Evolutionary conservation across 2,329 filamentous ascomycete genomes (phyloP).

Genomic region (Talaromyces sp.): DNA sequence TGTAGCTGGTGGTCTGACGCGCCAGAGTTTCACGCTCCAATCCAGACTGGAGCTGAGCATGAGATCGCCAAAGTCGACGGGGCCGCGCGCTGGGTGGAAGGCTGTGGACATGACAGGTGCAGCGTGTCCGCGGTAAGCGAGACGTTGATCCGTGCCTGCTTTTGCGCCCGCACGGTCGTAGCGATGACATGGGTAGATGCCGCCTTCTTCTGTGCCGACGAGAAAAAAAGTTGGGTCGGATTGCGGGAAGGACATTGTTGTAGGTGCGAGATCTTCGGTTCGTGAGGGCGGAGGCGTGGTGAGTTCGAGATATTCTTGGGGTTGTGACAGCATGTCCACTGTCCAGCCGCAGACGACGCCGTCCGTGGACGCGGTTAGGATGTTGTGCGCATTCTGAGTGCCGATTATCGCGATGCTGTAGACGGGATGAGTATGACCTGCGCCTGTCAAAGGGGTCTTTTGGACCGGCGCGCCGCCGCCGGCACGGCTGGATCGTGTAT

Average conservation of each 20-base stretch:
- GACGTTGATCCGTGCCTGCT: conserved; percentile 84
- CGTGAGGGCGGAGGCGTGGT: conserved; percentile 80
- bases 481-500: conserved; percentile 81
- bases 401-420: conserved; percentile 95
- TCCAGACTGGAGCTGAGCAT: conserved; percentile 90
- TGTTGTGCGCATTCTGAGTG: conserved; percentile 98
- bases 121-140: conserved; percentile 84
- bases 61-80: conserved; percentile 89
- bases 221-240: conserved; percentile 97
- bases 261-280: conserved; percentile 91
- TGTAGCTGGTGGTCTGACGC: conserved; percentile 60
- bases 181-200: conserved; percentile 91
- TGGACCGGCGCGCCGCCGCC: conserved; percentile 69
- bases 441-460: conserved; percentile 91
- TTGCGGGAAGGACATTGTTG: conserved; percentile 89
- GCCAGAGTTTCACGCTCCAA: conserved; percentile 98
- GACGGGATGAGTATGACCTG: conserved; percentile 92
- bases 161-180: conserved; percentile 97
- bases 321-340: conserved; percentile 95
- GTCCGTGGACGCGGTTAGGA: conserved; percentile 94
- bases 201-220: conserved; percentile 92
- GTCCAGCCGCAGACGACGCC: conserved; percentile 96
- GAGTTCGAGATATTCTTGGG: conserved; percentile 88
- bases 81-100: conserved; percentile 89
- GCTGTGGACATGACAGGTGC: conserved; percentile 94